These are phyloP conservation scores for Syzygium jambos DNA, from an alignment of 345 rosid species.

Conservation along the genomic window DNA sequence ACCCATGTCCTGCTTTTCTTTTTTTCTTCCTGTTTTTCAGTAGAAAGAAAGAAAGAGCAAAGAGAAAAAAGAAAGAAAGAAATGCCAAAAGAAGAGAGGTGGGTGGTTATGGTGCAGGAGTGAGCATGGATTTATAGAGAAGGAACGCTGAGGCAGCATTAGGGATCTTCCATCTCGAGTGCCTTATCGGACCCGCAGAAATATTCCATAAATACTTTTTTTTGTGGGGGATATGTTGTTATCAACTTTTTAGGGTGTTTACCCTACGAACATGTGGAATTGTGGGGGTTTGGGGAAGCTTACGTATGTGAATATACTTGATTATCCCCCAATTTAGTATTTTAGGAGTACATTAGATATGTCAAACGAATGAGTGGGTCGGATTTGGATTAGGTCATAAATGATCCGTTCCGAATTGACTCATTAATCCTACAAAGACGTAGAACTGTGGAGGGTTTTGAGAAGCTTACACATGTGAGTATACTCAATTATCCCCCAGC, in stretches of 20 bases:
- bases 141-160: background rate
- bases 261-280: background rate
- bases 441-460: background rate
- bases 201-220: background rate
- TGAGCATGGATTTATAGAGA: background rate
- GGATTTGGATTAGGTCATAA: no score
- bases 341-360: no score
- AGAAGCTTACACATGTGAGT: rapidly evolving
- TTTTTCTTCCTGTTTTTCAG: background rate
- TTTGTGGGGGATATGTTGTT: background rate
- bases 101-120: background rate
- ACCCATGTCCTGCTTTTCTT: background rate
- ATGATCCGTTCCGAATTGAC: no score
- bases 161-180: background rate
- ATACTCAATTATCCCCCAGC: background rate
- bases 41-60: background rate
- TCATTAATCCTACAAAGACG: background rate
- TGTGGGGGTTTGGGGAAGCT: background rate
- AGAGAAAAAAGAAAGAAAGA: background rate
- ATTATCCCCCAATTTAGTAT: background rate
- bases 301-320: rapidly evolving
- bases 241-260: background rate
- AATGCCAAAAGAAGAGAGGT: background rate
- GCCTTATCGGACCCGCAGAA: background rate
- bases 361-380: no score